Evolutionary conservation across 257 asterid species (phyloP).

Genomic region (Dorcoceras hygrometricum): DNA sequence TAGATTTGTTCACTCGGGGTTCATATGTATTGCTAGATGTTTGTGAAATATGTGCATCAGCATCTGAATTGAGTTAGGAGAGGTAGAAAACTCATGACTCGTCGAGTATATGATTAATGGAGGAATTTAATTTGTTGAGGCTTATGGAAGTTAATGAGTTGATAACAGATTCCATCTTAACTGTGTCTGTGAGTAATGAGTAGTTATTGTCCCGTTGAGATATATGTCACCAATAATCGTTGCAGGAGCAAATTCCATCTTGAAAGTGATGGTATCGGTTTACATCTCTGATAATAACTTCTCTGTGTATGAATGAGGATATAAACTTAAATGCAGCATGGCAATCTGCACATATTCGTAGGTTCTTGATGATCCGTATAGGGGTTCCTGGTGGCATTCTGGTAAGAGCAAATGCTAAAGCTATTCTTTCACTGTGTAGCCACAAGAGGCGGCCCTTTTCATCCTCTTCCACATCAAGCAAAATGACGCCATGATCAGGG

Average conservation of each 20-base stretch:
- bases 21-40: neutral
- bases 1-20: neutral
- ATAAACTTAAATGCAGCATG: slow-evolving; percentile 60
- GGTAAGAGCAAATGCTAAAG: slow-evolving; percentile 77
- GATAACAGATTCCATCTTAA: no score
- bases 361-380: slow-evolving; percentile 71
- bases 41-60: neutral
- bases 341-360: slow-evolving; percentile 51
- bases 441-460: slow-evolving; percentile 82
- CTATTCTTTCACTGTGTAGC: slow-evolving; percentile 89
- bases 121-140: no score
- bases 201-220: no score
- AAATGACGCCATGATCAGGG: slow-evolving; percentile 55
- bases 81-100: neutral
- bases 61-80: neutral
- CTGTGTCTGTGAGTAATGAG: no score
- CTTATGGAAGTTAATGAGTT: no score
- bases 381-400: slow-evolving; percentile 65
- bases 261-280: slow-evolving; percentile 77
- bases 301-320: slow-evolving; percentile 47
- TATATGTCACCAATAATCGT: slow-evolving; percentile 72
- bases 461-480: slow-evolving; percentile 91
- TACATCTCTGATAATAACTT: slow-evolving; percentile 67
- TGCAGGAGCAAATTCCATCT: slow-evolving; percentile 76
- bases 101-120: no score